A percentile compares a stretch with the other conserved stretches of the same genome.
These are phyloP conservation scores for Uronychia binucleata DNA, from an alignment of 73 alveolate species.

Conservation along the genomic window DNA sequence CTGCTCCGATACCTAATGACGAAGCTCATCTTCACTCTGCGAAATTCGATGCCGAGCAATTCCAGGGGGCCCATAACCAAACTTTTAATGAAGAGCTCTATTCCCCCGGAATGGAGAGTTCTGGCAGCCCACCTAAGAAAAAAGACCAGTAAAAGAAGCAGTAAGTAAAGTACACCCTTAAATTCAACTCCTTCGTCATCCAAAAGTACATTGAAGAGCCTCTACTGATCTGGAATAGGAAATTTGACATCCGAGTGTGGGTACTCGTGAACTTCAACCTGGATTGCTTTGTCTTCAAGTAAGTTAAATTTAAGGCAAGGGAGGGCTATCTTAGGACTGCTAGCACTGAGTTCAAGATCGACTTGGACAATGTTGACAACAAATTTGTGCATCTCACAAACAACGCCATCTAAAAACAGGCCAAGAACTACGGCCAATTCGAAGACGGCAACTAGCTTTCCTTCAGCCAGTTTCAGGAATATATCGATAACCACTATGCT, in stretches of 20 bases:
- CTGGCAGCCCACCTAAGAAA: neutral
- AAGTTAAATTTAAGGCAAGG: neutral
- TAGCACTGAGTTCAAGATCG: conserved; percentile 63
- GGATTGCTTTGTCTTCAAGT: conserved; percentile 79
- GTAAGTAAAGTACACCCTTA: neutral
- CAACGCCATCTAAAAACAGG: conserved; percentile 81
- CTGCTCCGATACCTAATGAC: neutral
- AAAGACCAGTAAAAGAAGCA: neutral
- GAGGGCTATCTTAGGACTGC: conserved; percentile 90
- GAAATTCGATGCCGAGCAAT: neutral
- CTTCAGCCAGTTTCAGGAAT: conserved; percentile 69
- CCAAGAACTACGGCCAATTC: conserved; percentile 76
- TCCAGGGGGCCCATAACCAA: no score
- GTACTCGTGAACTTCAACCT: conserved; percentile 84
- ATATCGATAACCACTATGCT: conserved; percentile 73
- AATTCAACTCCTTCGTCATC: conserved; percentile 9
- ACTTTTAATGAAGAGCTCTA: no score
- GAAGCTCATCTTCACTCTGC: neutral
- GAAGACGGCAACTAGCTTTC: conserved; percentile 91
- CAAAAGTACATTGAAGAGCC: conserved; percentile 75
- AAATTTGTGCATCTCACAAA: conserved; percentile 90
- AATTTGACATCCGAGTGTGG: conserved; percentile 91
- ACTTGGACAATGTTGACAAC: conserved; percentile 52
- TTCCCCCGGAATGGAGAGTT: no score
- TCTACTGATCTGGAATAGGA: conserved; percentile 67